phyloP scores from a whole-genome alignment of 225 moss, liverwort and hornwort species.

The Antitrichia curtipendula region DNA sequence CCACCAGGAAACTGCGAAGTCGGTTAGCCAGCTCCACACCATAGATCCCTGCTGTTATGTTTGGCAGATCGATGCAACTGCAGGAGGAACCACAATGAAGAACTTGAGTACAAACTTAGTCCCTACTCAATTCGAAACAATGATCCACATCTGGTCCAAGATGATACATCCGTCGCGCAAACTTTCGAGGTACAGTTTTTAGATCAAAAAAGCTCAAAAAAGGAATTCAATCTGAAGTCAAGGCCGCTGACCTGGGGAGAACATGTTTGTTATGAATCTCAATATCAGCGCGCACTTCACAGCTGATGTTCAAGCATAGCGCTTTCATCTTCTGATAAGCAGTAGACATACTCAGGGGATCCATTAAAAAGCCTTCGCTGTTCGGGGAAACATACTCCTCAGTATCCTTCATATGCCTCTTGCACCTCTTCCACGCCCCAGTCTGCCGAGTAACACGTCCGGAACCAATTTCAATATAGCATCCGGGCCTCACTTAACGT shows the following conservation, averaged over 20 bases:
- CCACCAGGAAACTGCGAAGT: conserved; percentile 25
- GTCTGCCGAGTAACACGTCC: conserved; percentile 26
- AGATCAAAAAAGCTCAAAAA: neutral
- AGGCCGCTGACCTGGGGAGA: conserved; percentile 62
- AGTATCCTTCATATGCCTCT: conserved; percentile 85
- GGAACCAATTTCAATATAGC: neutral
- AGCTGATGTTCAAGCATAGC: conserved; percentile 60
- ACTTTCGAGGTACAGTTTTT: neutral
- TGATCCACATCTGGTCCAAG: neutral
- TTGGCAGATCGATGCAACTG: conserved; percentile 51
- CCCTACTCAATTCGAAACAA: neutral
- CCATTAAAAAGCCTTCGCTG: conserved; percentile 91
- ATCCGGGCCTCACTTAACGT: neutral
- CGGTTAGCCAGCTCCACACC: conserved; percentile 33
- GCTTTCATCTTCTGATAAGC: conserved; percentile 93
- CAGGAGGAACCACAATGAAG: neutral
- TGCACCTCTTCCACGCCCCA: conserved; percentile 86
- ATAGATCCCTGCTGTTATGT: conserved; percentile 43
- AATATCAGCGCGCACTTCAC: conserved; percentile 83
- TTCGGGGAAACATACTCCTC: conserved; percentile 79
- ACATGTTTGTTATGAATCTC: conserved; percentile 89
- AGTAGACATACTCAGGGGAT: conserved; percentile 74
- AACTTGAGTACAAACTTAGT: neutral
- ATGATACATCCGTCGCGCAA: neutral
- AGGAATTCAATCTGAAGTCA: neutral